These are phyloP conservation scores for Sodiomyces alkalinus DNA, from an alignment of 2,329 filamentous ascomycete genomes.

Conservation along the genomic window DNA sequence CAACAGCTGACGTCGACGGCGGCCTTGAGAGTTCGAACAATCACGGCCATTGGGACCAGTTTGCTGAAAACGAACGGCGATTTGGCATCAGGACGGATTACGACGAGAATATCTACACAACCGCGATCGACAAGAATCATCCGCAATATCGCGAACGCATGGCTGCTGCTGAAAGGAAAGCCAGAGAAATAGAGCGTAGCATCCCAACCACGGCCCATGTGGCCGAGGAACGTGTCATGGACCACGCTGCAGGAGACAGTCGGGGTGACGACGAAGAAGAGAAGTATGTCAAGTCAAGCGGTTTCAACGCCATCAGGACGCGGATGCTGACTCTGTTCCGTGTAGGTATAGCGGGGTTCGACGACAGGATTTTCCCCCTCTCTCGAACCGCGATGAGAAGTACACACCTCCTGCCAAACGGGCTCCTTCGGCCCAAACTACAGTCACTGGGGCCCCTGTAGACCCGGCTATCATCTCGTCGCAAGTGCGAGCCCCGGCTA, in stretches of 20 bases:
- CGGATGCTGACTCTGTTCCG: slow-evolving; percentile 7
- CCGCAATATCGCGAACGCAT: slow-evolving; percentile 67
- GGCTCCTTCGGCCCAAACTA: slow-evolving; percentile 58
- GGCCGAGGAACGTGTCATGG: slow-evolving; percentile 73
- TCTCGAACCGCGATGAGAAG: slow-evolving; percentile 45
- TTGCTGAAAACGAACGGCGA: slow-evolving; percentile 71
- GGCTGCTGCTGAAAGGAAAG: slow-evolving; percentile 68
- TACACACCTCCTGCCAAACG: slow-evolving; percentile 86
- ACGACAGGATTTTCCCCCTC: slow-evolving; percentile 56
- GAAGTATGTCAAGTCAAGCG: slow-evolving; percentile 45
- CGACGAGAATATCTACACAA: slow-evolving; percentile 90
- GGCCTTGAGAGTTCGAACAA: slow-evolving; percentile 48
- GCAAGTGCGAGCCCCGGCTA: slow-evolving; percentile 42
- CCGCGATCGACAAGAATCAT: slow-evolving; percentile 68
- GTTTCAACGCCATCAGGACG: too few relatives aligned
- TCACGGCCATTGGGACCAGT: slow-evolving; percentile 70
- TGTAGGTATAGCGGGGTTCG: slow-evolving; percentile 80
- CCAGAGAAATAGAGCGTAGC: slow-evolving; percentile 75
- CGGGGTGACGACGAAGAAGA: slow-evolving; percentile 79
- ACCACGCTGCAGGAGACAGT: slow-evolving; percentile 43
- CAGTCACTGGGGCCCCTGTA: slow-evolving; percentile 60
- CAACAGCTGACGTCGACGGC: slow-evolving; percentile 46
- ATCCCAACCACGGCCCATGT: slow-evolving; percentile 65
- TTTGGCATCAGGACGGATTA: slow-evolving; percentile 86
- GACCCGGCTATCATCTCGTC: slow-evolving; percentile 86